These are phyloP conservation scores for Zanthoxylum bungeanum DNA, from an alignment of 345 rosid genomes.

Conservation along the genomic window DNA sequence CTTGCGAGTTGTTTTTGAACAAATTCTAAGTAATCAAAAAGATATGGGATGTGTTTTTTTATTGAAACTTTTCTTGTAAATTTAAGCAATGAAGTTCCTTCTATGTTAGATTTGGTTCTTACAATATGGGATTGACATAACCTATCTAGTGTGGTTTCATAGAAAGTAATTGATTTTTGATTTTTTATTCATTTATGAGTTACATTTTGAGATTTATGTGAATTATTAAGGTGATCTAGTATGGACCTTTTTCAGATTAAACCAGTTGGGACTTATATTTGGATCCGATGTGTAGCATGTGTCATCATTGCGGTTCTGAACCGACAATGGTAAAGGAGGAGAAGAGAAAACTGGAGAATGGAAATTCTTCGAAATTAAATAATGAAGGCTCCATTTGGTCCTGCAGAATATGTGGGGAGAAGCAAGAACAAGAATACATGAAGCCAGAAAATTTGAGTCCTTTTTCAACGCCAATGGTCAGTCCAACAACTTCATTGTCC, in stretches of 20 bases:
- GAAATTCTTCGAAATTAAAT: constrained; percentile 24
- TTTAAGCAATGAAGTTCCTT: neutral
- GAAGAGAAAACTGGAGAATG: constrained; percentile 27
- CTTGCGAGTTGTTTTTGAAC: neutral
- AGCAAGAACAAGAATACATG: constrained; percentile 25
- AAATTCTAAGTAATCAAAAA: too few species aligned
- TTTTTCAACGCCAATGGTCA: constrained; percentile 40
- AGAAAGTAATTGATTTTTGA: neutral
- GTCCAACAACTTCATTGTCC: constrained; percentile 59
- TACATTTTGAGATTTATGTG: neutral
- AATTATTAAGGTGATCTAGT: constrained; percentile 24
- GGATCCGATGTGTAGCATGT: constrained; percentile 38
- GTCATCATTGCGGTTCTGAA: constrained; percentile 47
- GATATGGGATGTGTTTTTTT: too few species aligned
- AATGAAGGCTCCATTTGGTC: constrained; percentile 29
- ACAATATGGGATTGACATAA: neutral
- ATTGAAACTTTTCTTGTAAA: too few species aligned
- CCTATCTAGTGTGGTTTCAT: neutral
- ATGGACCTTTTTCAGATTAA: constrained; percentile 9
- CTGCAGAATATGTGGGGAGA: constrained; percentile 55
- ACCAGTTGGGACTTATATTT: constrained; percentile 15
- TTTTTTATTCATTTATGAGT: neutral
- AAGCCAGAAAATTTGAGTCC: constrained; percentile 29
- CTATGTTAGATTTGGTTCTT: neutral
- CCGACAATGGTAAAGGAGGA: constrained; percentile 24